Percentiles rank a stretch among this genome's conserved stretches.
These are phyloP conservation scores for Linnemannia hyalina DNA, from an alignment of 192 early-diverging fungal genomes.

Conservation along the genomic window DNA sequence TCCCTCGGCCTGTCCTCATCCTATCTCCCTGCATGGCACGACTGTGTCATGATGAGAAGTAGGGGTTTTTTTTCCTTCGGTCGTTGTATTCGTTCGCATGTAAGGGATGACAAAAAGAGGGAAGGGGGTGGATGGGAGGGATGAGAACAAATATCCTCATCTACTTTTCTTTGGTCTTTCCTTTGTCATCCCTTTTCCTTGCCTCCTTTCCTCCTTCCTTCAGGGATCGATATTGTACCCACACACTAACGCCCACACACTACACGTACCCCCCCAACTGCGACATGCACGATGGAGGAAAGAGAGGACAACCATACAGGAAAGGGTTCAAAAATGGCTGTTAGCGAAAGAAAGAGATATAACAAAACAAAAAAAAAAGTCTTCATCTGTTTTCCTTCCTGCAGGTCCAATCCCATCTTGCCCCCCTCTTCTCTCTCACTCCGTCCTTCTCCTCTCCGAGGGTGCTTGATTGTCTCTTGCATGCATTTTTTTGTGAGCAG, in stretches of 20 bases:
- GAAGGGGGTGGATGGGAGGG: not conserved
- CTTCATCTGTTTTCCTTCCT: not conserved
- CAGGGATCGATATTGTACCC: not conserved
- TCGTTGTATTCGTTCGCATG: no score
- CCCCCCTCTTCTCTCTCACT: not conserved
- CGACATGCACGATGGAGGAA: not conserved
- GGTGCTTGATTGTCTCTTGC: slow-evolving; percentile 2
- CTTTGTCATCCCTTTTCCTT: not conserved
- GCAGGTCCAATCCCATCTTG: not conserved
- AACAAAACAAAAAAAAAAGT: not conserved
- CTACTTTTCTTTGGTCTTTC: not conserved
- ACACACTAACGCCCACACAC: not conserved
- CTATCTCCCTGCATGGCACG: not conserved
- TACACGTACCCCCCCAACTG: not conserved
- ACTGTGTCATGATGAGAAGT: no score
- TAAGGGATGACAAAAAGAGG: no score
- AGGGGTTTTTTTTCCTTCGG: no score
- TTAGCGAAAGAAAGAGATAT: not conserved
- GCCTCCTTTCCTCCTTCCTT: not conserved
- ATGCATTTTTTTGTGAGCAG: slow-evolving; percentile 11
- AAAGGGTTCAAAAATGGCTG: not conserved
- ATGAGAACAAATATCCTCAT: not conserved
- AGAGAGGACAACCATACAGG: not conserved
- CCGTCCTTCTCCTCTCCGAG: not conserved
- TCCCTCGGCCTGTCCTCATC: not conserved